These are phyloP conservation scores for Candida ponderosae DNA, from an alignment of 805 yeast species.

Conservation along the genomic window DNA sequence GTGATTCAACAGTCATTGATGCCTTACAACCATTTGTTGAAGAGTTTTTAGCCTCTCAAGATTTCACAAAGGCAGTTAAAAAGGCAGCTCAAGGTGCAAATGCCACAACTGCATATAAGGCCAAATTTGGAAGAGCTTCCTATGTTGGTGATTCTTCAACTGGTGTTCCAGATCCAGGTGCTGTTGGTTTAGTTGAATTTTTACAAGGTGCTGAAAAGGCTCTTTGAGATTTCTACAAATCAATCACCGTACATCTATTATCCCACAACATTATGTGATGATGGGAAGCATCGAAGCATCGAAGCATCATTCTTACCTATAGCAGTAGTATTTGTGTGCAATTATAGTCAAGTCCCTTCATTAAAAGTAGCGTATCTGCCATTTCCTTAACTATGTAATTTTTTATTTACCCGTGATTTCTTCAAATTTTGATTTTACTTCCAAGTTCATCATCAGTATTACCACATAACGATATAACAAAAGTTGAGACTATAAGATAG, in stretches of 20 bases:
- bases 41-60: constrained; percentile 41
- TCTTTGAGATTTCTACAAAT: constrained; percentile 6
- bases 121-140: constrained; percentile 90
- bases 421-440: too few species aligned
- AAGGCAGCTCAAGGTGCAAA: constrained; percentile 77
- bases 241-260: too few species aligned
- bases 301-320: too few species aligned
- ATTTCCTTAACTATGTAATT: too few species aligned
- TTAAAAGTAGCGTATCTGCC: too few species aligned
- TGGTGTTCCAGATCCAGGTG: constrained; percentile 85
- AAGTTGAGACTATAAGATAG: too few species aligned
- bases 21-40: constrained; percentile 83
- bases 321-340: too few species aligned
- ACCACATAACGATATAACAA: too few species aligned
- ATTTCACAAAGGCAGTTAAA: constrained; percentile 49
- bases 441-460: too few species aligned
- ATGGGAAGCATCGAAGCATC: too few species aligned
- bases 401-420: background rate
- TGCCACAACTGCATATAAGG: constrained; percentile 63
- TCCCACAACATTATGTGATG: too few species aligned
- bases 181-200: constrained; percentile 68
- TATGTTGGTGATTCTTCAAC: constrained; percentile 71
- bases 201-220: constrained; percentile 28
- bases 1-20: constrained; percentile 86
- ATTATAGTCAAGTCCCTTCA: too few species aligned